Evolutionary conservation across 1,284 basidiomycete genomes (phyloP).

Genomic region (Pseudozyma pruni): DNA sequence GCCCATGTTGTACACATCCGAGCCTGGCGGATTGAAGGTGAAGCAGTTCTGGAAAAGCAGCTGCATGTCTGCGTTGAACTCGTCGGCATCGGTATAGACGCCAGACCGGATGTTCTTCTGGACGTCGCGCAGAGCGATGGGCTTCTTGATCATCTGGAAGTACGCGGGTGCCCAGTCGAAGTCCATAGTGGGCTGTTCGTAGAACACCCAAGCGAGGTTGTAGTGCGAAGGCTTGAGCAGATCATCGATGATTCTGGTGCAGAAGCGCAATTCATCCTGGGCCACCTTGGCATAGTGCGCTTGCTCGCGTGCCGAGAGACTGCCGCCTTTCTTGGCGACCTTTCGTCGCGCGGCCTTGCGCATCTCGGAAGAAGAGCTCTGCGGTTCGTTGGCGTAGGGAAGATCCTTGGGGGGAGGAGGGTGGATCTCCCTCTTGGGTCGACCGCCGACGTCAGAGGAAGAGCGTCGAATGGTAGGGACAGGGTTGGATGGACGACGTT

Average conservation of each 20-base stretch:
- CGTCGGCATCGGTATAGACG: slow-evolving; percentile 79
- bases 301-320: slow-evolving; percentile 62
- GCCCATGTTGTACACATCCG: slow-evolving; percentile 78
- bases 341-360: slow-evolving; percentile 44
- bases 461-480: slow-evolving; percentile 81
- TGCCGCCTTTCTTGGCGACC: slow-evolving; percentile 44
- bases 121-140: slow-evolving; percentile 78
- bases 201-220: slow-evolving; percentile 82
- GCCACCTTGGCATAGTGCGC: slow-evolving; percentile 76
- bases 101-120: slow-evolving; percentile 78
- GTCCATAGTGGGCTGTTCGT: slow-evolving; percentile 87
- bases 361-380: slow-evolving; percentile 43
- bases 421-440: slow-evolving; percentile 96
- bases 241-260: slow-evolving; percentile 79
- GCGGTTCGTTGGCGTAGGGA: slow-evolving; percentile 78
- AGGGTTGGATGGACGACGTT: slow-evolving; percentile 78
- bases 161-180: slow-evolving; percentile 82
- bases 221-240: slow-evolving; percentile 81
- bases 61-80: slow-evolving; percentile 90
- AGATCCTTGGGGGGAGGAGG: slow-evolving; percentile 92
- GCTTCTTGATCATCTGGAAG: slow-evolving; percentile 89
- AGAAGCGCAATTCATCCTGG: slow-evolving; percentile 87
- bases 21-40: slow-evolving; percentile 87
- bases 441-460: slow-evolving; percentile 72
- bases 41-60: slow-evolving; percentile 94